These are phyloP conservation scores for Zoysia japonica DNA, from an alignment of 176 grass and related monocot species.

Conservation along the genomic window DNA sequence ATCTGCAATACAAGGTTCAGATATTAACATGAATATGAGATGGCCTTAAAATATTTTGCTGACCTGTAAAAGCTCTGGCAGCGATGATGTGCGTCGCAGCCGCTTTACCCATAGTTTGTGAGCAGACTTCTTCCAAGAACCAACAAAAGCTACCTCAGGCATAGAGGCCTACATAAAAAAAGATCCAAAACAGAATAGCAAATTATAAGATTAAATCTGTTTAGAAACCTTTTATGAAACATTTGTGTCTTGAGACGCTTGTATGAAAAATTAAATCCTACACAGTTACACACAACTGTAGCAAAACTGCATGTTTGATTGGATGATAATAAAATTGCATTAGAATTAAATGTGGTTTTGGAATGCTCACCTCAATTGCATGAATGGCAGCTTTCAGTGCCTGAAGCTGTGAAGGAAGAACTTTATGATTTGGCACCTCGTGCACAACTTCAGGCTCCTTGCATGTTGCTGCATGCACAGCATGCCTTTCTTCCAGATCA, in stretches of 20 bases:
- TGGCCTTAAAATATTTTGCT: not conserved
- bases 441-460: conserved; percentile 54
- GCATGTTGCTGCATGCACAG: conserved; percentile 76
- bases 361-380: conserved; percentile 77
- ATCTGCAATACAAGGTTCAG: conserved; percentile 5
- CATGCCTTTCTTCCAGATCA: conserved; percentile 95
- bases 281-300: not conserved
- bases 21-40: conserved; percentile 16
- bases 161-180: conserved; percentile 57
- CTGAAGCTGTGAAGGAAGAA: conserved; percentile 79
- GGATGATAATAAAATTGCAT: conserved; percentile 1
- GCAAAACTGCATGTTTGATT: not conserved
- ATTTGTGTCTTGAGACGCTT: not conserved
- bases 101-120: conserved; percentile 96
- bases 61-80: conserved; percentile 91
- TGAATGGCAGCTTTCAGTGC: conserved; percentile 89
- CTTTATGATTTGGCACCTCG: conserved; percentile 68
- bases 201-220: conserved; percentile 19
- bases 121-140: conserved; percentile 86
- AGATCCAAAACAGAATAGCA: conserved; percentile 23
- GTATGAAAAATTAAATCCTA: conserved; percentile 10
- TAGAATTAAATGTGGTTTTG: conserved; percentile 14
- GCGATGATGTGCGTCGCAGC: conserved; percentile 72
- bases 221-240: conserved; percentile 9
- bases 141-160: conserved; percentile 71